These are phyloP conservation scores for Beauveria sp. DNA, from an alignment of 2,329 filamentous ascomycete genomes.

Conservation along the genomic window DNA sequence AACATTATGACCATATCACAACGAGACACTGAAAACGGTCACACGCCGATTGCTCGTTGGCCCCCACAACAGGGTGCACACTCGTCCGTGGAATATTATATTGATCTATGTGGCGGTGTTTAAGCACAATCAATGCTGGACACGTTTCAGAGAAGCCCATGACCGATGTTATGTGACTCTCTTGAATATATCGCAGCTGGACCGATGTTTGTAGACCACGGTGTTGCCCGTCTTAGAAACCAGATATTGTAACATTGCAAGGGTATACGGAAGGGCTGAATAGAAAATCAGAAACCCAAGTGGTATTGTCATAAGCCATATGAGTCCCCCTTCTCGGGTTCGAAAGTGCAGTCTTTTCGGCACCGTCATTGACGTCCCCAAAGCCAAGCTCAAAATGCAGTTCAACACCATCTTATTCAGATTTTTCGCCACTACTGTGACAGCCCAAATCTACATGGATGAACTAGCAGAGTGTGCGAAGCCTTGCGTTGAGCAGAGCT, in stretches of 20 bases:
- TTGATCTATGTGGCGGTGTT: no score
- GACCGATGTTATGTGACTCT: background rate
- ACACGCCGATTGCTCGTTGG: no score
- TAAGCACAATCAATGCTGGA: no score
- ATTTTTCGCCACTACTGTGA: constrained; percentile 17
- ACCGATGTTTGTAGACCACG: background rate
- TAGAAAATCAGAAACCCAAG: no score
- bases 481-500: constrained; percentile 13
- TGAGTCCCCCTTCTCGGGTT: no score
- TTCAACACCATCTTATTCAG: constrained; percentile 16
- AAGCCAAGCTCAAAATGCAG: constrained; percentile 14
- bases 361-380: background rate
- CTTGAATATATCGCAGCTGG: background rate
- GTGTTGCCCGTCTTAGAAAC: background rate
- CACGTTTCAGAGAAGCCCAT: background rate
- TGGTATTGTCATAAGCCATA: no score
- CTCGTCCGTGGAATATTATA: no score
- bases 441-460: constrained; percentile 13
- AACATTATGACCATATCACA: no score
- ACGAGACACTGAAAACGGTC: no score
- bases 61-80: no score
- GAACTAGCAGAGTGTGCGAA: background rate
- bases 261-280: no score
- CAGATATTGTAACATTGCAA: background rate
- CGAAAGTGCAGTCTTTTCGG: no score